phyloP scores from a whole-genome alignment of 495 filamentous ascomycete genomes.

The Pseudotulostoma volvatum region DNA sequence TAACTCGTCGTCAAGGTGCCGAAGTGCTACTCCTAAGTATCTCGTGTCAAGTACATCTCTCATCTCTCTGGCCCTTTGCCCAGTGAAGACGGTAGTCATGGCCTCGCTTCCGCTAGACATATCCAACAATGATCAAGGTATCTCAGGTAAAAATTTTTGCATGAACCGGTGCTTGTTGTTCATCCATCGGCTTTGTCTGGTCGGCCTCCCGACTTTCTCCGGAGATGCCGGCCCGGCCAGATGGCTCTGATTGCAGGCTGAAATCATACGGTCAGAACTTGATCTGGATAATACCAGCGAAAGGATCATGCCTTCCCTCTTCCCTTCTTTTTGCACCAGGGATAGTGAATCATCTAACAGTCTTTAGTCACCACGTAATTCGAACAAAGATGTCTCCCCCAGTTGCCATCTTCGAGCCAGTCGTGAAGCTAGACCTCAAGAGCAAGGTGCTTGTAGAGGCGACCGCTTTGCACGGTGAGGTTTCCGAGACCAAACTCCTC shows the following conservation, averaged over 20 bases:
- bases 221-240: constrained; percentile 7
- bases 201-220: constrained; percentile 13
- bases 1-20: too few species aligned
- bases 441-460: constrained; percentile 27
- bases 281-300: constrained; percentile 99
- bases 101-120: constrained; percentile 20
- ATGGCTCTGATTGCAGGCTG: constrained; percentile 44
- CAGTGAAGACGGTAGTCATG: constrained; percentile 27
- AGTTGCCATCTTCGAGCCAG: constrained; percentile 36
- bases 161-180: constrained; percentile 54
- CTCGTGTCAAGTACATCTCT: too few species aligned
- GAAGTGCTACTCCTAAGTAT: too few species aligned
- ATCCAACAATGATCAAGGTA: constrained; percentile 42
- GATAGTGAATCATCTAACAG: constrained; percentile 19
- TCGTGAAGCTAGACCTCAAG: constrained; percentile 27
- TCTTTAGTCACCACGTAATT: constrained; percentile 17
- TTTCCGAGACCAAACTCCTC: constrained; percentile 35
- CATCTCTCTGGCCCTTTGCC: too few species aligned
- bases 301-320: constrained; percentile 74
- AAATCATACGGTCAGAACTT: constrained; percentile 96
- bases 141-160: constrained; percentile 40
- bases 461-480: constrained; percentile 19
- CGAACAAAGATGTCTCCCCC: constrained; percentile 61
- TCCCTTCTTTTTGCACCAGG: constrained; percentile 14
- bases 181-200: constrained; percentile 11